phyloP scores from a whole-genome alignment of 176 grass and related monocot genomes.

The Ananas comosus region DNA sequence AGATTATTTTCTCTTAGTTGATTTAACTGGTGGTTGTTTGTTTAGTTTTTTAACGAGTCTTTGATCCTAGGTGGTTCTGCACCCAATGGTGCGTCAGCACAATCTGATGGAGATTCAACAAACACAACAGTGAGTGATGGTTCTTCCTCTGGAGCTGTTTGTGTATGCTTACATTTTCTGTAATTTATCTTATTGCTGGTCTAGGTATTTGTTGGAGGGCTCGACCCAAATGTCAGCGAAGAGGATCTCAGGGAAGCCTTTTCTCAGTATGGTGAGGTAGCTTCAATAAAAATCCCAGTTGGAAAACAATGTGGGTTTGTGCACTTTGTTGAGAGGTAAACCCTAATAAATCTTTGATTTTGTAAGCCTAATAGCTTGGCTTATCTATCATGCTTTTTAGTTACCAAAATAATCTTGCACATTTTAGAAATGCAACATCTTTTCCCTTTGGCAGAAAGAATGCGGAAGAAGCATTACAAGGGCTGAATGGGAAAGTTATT shows the following conservation, averaged over 20 bases:
- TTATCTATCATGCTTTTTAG: neutral
- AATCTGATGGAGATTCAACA: conserved; percentile 19
- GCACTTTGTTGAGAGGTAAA: conserved; percentile 9
- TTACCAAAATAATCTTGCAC: neutral
- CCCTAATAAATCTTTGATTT: neutral
- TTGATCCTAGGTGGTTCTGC: conserved; percentile 31
- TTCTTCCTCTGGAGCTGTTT: neutral
- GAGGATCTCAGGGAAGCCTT: conserved; percentile 40
- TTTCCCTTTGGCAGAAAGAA: conserved; percentile 42
- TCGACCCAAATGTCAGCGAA: conserved; percentile 33
- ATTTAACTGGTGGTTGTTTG: neutral
- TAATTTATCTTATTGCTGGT: neutral
- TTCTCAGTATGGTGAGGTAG: conserved; percentile 44
- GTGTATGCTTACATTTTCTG: neutral
- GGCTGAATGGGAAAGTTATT: conserved; percentile 59
- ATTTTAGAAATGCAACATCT: neutral
- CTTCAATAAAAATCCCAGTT: conserved; percentile 24
- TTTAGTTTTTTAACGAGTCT: neutral
- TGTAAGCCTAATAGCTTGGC: neutral
- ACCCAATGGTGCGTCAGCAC: conserved; percentile 44
- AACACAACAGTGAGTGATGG: conserved; percentile 2
- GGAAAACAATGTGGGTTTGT: conserved; percentile 49
- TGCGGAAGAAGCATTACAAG: conserved; percentile 88
- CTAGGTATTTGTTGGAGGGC: conserved; percentile 46
- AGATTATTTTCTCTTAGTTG: too few relatives aligned